Percentiles rank a stretch among this genome's conserved stretches.
Evolutionary conservation across 129 eudicot genomes (phyloP).

Genomic region (Escallonia herrerae): DNA sequence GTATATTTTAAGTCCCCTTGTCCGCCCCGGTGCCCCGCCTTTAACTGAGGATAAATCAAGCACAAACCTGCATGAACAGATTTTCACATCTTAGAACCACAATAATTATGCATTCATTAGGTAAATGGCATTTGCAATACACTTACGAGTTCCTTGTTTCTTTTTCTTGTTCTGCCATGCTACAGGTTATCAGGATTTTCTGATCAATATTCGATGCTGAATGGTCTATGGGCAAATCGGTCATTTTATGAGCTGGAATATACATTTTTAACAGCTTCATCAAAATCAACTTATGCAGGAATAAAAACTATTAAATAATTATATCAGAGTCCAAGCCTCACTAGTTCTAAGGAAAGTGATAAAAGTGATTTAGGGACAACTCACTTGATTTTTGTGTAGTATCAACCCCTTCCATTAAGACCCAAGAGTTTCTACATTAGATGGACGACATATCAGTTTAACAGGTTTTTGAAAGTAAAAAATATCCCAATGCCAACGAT

Average conservation of each 20-base stretch:
- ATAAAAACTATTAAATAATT: neutral
- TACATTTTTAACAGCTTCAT: constrained; percentile 6
- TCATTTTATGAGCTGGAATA: constrained; percentile 35
- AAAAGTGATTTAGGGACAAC: constrained; percentile 1
- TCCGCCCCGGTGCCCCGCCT: constrained; percentile 87
- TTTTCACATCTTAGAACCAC: neutral
- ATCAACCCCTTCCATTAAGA: constrained; percentile 34
- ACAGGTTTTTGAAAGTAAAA: neutral
- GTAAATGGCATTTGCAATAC: neutral
- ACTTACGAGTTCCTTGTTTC: constrained; percentile 34
- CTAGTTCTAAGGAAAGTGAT: neutral
- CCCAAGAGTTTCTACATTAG: constrained; percentile 66
- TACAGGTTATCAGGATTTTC: constrained; percentile 45
- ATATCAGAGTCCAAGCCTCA: neutral
- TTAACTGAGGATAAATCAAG: constrained; percentile 51
- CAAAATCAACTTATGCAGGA: neutral
- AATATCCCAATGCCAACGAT: neutral
- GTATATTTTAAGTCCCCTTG: constrained; percentile 52
- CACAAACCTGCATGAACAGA: constrained; percentile 42
- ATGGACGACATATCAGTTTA: neutral
- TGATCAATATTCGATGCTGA: constrained; percentile 44
- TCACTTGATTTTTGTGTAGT: constrained; percentile 35
- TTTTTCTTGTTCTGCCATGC: constrained; percentile 21
- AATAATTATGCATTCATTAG: neutral
- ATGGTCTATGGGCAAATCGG: constrained; percentile 39